phyloP scores from a whole-genome alignment of 805 yeast genomes.

The Maudiozyma bulderi region DNA sequence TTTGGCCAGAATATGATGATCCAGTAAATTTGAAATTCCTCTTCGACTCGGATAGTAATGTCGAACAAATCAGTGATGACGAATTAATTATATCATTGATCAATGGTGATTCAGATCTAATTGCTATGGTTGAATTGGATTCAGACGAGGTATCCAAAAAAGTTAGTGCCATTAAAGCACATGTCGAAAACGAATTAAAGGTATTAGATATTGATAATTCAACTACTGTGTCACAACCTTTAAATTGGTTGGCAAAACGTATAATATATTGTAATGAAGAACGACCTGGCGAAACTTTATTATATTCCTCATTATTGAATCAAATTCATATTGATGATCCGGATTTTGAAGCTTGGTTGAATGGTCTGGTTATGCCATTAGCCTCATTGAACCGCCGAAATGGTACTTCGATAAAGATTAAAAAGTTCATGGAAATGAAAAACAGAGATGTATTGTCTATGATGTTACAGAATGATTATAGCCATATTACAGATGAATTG shows the following conservation, averaged over 20 bases:
- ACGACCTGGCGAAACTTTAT: conserved; percentile 10
- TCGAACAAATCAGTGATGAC: conserved; percentile 9
- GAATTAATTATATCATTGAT: conserved; percentile 26
- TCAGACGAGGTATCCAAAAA: conserved; percentile 9
- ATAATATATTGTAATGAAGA: conserved; percentile 17
- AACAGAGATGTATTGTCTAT: conserved; percentile 9
- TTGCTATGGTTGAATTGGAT: conserved; percentile 20
- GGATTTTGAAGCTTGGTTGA: conserved; percentile 19
- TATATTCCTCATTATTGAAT: conserved; percentile 21
- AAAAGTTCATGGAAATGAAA: conserved; percentile 12
- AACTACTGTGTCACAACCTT: background rate
- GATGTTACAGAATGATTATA: conserved; percentile 3
- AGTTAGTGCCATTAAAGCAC: conserved; percentile 6
- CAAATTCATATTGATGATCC: background rate
- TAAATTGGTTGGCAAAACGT: conserved; percentile 20
- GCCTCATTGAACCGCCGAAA: conserved; percentile 17
- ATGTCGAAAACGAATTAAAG: conserved; percentile 9
- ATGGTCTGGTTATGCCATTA: conserved; percentile 24
- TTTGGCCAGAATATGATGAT: conserved; percentile 28
- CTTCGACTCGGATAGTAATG: conserved; percentile 3
- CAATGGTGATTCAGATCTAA: conserved; percentile 11
- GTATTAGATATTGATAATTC: conserved; percentile 2
- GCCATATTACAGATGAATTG: conserved; percentile 4
- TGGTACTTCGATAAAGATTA: conserved; percentile 8
- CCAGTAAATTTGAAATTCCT: conserved; percentile 14